Base-by-base conservation (phyloP, 2,329 filamentous ascomycete species). In the Bipolaris zeicola region DNA sequence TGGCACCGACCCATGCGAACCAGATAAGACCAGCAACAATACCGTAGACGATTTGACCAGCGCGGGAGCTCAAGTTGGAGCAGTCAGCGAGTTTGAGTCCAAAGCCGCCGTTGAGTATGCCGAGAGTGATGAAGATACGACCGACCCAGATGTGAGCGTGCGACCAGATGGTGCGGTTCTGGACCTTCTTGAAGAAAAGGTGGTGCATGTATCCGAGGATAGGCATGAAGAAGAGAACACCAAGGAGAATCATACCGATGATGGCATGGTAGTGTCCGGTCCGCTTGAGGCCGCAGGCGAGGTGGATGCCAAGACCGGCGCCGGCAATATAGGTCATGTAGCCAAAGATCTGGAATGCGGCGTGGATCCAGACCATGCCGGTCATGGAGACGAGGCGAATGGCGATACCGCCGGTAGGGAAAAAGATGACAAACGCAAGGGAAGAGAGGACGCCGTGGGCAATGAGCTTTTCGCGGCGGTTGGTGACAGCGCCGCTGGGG, bases 31-130 rank as follows among this genome's bases (percentile, higher is more conserved):
- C 83, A 33, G 82, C 81, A 47, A 83, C 69, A 6, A 84, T 79
- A 2, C 76, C 74, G 60, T 85, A 85, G 0, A 76, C 81, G 58
- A 84, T 81, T 47, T 69, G 70, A 1, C 71, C 71, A 6, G 58
- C 47, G 18, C 37, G 62, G 0, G 67, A 68, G n/a, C 73, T 73
- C 20, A 78, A 73, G 16, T 41, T 63, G 1, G 64, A 65, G 18
- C 72, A 72, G 16, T 78, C 74, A 2, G 81, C 79, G 16, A 83
- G 71, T 55, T 74, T 70, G 36, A 85, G 77, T 0, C 84, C 84
- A 1, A 86, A 69, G 0, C 83, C 84, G n/a, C 82, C 84, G 64
- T 85, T 86, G 67, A 86, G 76, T 53, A 85, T 81, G 3, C 81
- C 84, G 0, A 85, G 70, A 0, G 79, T 74, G 11, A 86, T 79